Evolutionary conservation across 345 rosid species (phyloP).

Genomic region (Gossypium anomalum): DNA sequence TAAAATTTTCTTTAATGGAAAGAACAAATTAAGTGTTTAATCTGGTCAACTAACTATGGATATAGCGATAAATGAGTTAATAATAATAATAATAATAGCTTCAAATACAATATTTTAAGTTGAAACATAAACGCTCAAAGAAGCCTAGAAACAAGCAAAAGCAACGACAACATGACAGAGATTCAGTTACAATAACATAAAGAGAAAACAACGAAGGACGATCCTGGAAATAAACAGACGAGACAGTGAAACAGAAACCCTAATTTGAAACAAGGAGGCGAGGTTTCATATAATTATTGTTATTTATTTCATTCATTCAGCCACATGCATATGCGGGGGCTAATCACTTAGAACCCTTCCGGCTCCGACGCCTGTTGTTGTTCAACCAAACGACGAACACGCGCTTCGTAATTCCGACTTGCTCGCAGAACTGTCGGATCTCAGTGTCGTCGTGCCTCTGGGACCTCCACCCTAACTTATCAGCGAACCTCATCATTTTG

Average conservation of each 20-base stretch:
- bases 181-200: not conserved
- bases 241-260: not conserved
- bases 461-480: constrained; percentile 1
- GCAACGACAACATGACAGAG: not conserved
- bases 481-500: not conserved
- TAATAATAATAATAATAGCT: no score
- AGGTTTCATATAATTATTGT: not conserved
- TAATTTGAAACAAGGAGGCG: not conserved
- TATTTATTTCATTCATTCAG: not conserved
- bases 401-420: not conserved
- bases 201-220: not conserved
- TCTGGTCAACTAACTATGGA: no score
- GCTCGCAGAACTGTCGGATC: not conserved
- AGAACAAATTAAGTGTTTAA: no score
- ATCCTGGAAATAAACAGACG: not conserved
- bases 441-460: not conserved
- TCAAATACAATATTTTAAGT: not conserved
- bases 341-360: not conserved
- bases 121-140: not conserved
- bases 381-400: constrained; percentile 9
- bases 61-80: no score
- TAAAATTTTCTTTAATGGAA: no score
- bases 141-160: not conserved
- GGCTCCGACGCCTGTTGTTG: constrained; percentile 2
- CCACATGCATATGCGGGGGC: not conserved